Percentiles rank a stretch among this genome's conserved stretches.
phyloP scores from a whole-genome alignment of 306 rosid species.

The Vigna radiata region DNA sequence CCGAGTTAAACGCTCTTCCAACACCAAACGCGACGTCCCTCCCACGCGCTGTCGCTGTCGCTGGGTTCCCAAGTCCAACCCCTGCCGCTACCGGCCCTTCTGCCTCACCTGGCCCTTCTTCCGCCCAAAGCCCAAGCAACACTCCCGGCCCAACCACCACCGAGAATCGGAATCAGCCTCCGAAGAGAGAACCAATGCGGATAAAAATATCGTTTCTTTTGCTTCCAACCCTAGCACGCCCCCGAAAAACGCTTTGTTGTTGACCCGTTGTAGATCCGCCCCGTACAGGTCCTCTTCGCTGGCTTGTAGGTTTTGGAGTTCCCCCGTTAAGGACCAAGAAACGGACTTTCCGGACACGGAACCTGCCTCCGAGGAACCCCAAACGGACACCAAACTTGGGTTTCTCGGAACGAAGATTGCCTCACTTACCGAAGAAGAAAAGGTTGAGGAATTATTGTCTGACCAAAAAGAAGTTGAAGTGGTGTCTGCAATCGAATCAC shows the following conservation, averaged over 20 bases:
- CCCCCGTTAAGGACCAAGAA: constrained; percentile 52
- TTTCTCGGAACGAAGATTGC: constrained; percentile 40
- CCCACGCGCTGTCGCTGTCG: constrained; percentile 43
- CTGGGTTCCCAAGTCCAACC: constrained; percentile 56
- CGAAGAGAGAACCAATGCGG: constrained; percentile 12
- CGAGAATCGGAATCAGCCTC: constrained; percentile 41
- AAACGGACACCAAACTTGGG: constrained; percentile 43
- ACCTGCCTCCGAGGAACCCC: constrained; percentile 43
- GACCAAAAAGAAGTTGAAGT: not conserved
- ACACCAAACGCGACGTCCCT: constrained; percentile 25
- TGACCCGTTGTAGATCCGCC: constrained; percentile 89
- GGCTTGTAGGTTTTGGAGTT: constrained; percentile 71
- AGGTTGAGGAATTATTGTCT: not conserved
- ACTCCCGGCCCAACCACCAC: not conserved
- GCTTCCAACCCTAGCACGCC: constrained; percentile 52
- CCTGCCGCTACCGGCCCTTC: constrained; percentile 40
- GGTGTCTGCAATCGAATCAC: not conserved
- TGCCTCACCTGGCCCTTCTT: constrained; percentile 70
- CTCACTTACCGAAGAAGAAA: constrained; percentile 42
- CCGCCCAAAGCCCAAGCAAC: constrained; percentile 47
- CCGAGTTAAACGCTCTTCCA: constrained; percentile 65
- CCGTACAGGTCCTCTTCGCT: constrained; percentile 81
- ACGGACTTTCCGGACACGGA: constrained; percentile 30
- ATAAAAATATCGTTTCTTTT: constrained; percentile 11
- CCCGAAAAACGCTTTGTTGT: constrained; percentile 76